Conservation (phyloP, 495 filamentous ascomycete species). For the Aspergillus olivimuriae region DNA sequence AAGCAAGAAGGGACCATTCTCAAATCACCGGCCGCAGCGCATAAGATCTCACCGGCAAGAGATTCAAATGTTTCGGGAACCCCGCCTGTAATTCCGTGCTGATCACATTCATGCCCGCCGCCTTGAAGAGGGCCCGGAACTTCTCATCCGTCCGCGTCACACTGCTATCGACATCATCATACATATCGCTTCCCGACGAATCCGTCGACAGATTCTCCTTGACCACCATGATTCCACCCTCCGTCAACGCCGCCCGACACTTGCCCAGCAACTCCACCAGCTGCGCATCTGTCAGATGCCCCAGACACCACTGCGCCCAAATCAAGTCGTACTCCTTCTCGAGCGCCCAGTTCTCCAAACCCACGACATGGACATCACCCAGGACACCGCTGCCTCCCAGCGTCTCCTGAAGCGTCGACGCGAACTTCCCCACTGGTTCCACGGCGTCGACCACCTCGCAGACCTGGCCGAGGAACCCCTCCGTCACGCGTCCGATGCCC, state of each 20-base stretch:
- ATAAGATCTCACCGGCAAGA: conserved; percentile 68
- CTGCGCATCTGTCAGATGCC: conserved; percentile 77
- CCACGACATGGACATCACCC: conserved; percentile 62
- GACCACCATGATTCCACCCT: conserved; percentile 57
- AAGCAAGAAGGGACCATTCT: too few species aligned
- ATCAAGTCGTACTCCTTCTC: conserved; percentile 51
- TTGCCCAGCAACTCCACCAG: conserved; percentile 60
- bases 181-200: conserved; percentile 52
- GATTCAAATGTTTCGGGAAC: conserved; percentile 53
- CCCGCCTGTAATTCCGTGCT: conserved; percentile 72
- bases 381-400: conserved; percentile 34
- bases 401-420: conserved; percentile 24
- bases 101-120: conserved; percentile 60
- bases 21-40: conserved; percentile 44
- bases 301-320: conserved; percentile 88
- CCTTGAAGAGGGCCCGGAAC: conserved; percentile 60
- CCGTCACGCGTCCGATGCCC: conserved; percentile 57
- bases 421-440: conserved; percentile 52
- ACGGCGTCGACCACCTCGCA: conserved; percentile 52
- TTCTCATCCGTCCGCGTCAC: conserved; percentile 72
- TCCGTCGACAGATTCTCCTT: conserved; percentile 81
- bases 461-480: conserved; percentile 47
- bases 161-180: conserved; percentile 71
- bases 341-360: conserved; percentile 70
- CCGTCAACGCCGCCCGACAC: conserved; percentile 49